Evolutionary conservation across 2,329 filamentous ascomycete genomes (phyloP).

Genomic region (Colletotrichum sp.): DNA sequence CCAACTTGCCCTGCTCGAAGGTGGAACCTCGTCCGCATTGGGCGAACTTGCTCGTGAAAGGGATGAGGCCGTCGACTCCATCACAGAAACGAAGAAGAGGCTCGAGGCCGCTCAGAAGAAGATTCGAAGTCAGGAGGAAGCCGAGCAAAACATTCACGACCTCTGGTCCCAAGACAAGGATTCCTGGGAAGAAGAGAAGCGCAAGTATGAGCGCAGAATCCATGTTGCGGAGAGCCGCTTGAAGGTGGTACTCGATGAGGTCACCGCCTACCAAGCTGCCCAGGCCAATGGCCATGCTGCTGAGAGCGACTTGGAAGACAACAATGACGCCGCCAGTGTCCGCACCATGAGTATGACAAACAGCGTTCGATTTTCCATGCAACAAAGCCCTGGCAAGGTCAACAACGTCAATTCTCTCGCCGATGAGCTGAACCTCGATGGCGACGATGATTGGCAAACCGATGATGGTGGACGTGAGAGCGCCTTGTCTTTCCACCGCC

Average conservation of each 20-base stretch:
- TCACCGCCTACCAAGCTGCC: constrained; percentile 71
- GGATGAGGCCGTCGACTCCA: constrained; percentile 79
- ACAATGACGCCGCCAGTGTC: constrained; percentile 77
- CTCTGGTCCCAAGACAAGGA: constrained; percentile 87
- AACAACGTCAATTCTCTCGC: constrained; percentile 78
- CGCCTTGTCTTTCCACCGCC: constrained; percentile 56
- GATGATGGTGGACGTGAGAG: constrained; percentile 75
- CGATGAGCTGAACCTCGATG: constrained; percentile 88
- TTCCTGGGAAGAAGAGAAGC: constrained; percentile 82
- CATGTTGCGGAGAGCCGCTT: constrained; percentile 90
- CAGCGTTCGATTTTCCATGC: constrained; percentile 75
- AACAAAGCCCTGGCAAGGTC: constrained; percentile 58
- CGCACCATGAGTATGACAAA: constrained; percentile 76
- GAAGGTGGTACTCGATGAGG: constrained; percentile 84
- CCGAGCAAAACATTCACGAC: constrained; percentile 77
- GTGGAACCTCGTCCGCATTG: constrained; percentile 84
- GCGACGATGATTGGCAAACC: constrained; percentile 75
- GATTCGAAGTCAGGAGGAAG: constrained; percentile 79
- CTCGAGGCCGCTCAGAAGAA: constrained; percentile 82
- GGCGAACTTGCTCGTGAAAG: constrained; percentile 84
- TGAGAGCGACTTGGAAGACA: constrained; percentile 67
- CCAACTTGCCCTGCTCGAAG: constrained; percentile 86
- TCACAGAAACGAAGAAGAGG: constrained; percentile 75
- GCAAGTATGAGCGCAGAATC: constrained; percentile 81
- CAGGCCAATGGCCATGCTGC: constrained; percentile 46